These are phyloP conservation scores for Tephrocybe rancida DNA, from an alignment of 768 basidiomycete species.

Conservation along the genomic window DNA sequence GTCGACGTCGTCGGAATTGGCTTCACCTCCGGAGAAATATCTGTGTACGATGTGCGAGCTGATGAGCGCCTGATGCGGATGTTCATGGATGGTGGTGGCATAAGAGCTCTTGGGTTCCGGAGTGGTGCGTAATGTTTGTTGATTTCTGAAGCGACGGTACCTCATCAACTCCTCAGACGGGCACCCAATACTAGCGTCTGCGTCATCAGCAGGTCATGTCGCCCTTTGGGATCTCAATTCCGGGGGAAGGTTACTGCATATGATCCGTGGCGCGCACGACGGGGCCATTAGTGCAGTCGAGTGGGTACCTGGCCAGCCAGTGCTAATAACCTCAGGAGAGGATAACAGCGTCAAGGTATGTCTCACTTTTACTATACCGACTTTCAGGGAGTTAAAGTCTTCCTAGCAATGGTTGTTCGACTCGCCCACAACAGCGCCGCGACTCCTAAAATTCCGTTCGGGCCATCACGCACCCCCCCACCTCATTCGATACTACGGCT, in stretches of 20 bases:
- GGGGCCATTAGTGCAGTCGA: conserved; percentile 79
- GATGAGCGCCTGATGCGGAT: conserved; percentile 90
- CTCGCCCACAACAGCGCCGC: conserved; percentile 82
- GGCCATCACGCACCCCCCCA: conserved; percentile 93
- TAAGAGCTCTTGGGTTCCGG: conserved; percentile 80
- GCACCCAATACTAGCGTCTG: conserved; percentile 85
- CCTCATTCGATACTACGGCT: conserved; percentile 91
- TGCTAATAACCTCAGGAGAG: conserved; percentile 87
- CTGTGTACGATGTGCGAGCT: conserved; percentile 86
- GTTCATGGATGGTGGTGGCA: conserved; percentile 86
- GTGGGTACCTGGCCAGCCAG: conserved; percentile 92
- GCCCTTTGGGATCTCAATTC: conserved; percentile 92
- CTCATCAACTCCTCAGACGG: conserved; percentile 55
- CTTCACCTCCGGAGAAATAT: conserved; percentile 83
- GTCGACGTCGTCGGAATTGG: conserved; percentile 97
- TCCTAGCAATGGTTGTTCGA: conserved; percentile 97
- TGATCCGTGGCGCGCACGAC: conserved; percentile 89
- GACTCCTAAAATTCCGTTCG: conserved; percentile 88
- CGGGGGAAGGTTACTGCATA: conserved; percentile 80
- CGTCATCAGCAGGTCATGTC: conserved; percentile 84
- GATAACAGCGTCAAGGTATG: conserved; percentile 94
- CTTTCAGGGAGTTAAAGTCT: background rate
- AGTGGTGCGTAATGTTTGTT: conserved; percentile 55
- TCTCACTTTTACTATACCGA: background rate
- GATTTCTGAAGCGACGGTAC: background rate